These are phyloP conservation scores for Dendryphion nanum DNA, from an alignment of 2,329 filamentous ascomycete genomes.

Conservation along the genomic window DNA sequence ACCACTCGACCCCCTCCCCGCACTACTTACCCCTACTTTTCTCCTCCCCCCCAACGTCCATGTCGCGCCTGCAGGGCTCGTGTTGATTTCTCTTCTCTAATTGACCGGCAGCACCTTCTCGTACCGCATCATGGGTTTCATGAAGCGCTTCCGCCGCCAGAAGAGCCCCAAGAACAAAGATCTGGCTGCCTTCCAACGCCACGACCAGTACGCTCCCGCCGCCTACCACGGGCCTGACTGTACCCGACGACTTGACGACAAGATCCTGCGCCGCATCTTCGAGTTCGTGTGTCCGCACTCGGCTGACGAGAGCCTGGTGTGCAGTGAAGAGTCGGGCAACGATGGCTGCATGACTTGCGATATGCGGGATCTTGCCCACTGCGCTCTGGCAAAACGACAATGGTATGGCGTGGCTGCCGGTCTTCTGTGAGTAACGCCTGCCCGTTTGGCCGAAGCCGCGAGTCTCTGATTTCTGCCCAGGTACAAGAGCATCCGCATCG, in stretches of 20 bases:
- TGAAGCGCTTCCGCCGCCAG: constrained; percentile 49
- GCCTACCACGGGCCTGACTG: constrained; percentile 42
- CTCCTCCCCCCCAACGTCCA: constrained; percentile 9
- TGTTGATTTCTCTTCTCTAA: constrained; percentile 15
- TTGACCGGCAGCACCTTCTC: constrained; percentile 19
- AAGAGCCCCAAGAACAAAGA: constrained; percentile 43
- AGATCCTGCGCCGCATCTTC: constrained; percentile 77
- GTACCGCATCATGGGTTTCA: constrained; percentile 47
- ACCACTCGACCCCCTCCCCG: background rate
- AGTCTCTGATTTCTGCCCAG: constrained; percentile 48
- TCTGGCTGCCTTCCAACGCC: constrained; percentile 23
- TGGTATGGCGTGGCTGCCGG: constrained; percentile 64
- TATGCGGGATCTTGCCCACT: constrained; percentile 81
- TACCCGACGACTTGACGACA: constrained; percentile 57
- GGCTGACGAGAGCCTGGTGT: constrained; percentile 67
- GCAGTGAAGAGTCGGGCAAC: constrained; percentile 75
- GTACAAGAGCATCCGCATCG: constrained; percentile 87
- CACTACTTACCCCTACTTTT: background rate
- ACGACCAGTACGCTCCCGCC: constrained; percentile 27
- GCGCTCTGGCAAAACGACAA: constrained; percentile 68
- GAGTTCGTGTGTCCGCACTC: constrained; percentile 79
- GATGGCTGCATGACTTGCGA: constrained; percentile 93
- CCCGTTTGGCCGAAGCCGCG: background rate
- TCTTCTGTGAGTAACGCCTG: constrained; percentile 58
- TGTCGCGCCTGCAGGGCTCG: constrained; percentile 8